Evolutionary conservation across 176 grass and related monocot genomes (phyloP).

Genomic region (Aegilops sharonensis): DNA sequence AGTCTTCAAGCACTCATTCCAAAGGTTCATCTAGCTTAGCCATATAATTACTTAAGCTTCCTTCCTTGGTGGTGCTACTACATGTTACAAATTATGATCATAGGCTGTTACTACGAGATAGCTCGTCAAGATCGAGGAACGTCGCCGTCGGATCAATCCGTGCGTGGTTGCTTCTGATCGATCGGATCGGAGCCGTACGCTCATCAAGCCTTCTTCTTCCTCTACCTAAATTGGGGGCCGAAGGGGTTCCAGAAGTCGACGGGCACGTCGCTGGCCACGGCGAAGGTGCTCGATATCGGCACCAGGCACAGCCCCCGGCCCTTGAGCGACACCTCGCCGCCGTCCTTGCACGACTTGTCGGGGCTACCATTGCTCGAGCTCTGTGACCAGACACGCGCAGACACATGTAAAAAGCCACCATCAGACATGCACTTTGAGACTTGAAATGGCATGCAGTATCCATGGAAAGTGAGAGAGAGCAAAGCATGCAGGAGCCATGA

Average conservation of each 20-base stretch:
- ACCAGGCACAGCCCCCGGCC: slow-evolving; percentile 84
- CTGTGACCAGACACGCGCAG: slow-evolving; percentile 13
- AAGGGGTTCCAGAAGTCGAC: slow-evolving; percentile 83
- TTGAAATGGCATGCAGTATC: background rate
- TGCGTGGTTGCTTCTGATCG: background rate
- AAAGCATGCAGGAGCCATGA: slow-evolving; percentile 6
- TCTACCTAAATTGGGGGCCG: slow-evolving; percentile 62
- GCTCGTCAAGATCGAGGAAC: background rate
- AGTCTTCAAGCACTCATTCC: slow-evolving; percentile 43
- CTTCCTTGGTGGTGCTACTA: background rate
- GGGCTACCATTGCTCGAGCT: slow-evolving; percentile 34
- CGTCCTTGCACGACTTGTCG: slow-evolving; percentile 51
- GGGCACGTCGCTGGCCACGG: slow-evolving; percentile 61
- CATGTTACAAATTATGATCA: background rate
- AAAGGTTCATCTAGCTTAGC: slow-evolving; percentile 32
- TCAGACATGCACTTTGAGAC: slow-evolving; percentile 22
- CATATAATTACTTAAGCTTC: background rate
- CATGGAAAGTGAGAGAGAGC: background rate
- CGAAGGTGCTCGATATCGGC: slow-evolving; percentile 80
- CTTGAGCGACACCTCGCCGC: slow-evolving; percentile 52
- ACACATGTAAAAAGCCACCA: slow-evolving; percentile 21
- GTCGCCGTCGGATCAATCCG: slow-evolving; percentile 1
- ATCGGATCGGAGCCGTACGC: background rate
- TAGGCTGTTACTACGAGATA: background rate
- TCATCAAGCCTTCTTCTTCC: background rate